Conservation (phyloP, 345 rosid genomes). For the Corchorus olitorius region DNA sequence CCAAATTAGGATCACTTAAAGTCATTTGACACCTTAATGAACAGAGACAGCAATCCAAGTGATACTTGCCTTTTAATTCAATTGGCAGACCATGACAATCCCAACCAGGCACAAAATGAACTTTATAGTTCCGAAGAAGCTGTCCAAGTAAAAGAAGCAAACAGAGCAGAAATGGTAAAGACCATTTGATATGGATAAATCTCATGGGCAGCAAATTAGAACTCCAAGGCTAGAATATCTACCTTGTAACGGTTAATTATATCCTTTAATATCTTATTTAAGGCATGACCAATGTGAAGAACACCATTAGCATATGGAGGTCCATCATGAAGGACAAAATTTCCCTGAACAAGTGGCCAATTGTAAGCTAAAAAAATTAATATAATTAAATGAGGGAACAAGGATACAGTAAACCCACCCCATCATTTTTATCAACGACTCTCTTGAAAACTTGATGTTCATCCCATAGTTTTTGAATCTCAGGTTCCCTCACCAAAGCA, state of each 20-base stretch:
- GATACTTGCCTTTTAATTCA: constrained; percentile 88
- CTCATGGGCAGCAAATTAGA: constrained; percentile 14
- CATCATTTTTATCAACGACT: constrained; percentile 68
- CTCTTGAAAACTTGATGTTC: constrained; percentile 80
- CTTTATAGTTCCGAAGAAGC: constrained; percentile 90
- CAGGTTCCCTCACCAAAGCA: constrained; percentile 85
- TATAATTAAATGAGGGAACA: neutral
- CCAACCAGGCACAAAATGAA: constrained; percentile 90
- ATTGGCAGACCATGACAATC: constrained; percentile 99
- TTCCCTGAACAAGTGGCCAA: constrained; percentile 51
- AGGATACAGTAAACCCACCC: constrained; percentile 49
- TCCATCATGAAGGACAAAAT: constrained; percentile 92
- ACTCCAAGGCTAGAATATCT: constrained; percentile 32
- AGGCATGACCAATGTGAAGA: constrained; percentile 93
- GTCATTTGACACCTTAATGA: neutral
- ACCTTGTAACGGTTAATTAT: constrained; percentile 95
- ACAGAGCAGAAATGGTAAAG: constrained; percentile 16
- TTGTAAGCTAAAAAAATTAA: constrained; percentile 36
- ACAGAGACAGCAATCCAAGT: constrained; percentile 12
- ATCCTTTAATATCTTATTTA: constrained; percentile 94
- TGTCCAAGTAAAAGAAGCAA: constrained; percentile 34
- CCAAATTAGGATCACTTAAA: neutral
- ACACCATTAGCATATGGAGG: constrained; percentile 98
- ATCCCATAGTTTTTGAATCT: constrained; percentile 87
- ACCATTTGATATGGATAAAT: constrained; percentile 13